phyloP scores from a whole-genome alignment of 495 filamentous ascomycete species.

The Aspergillus baeticus region DNA sequence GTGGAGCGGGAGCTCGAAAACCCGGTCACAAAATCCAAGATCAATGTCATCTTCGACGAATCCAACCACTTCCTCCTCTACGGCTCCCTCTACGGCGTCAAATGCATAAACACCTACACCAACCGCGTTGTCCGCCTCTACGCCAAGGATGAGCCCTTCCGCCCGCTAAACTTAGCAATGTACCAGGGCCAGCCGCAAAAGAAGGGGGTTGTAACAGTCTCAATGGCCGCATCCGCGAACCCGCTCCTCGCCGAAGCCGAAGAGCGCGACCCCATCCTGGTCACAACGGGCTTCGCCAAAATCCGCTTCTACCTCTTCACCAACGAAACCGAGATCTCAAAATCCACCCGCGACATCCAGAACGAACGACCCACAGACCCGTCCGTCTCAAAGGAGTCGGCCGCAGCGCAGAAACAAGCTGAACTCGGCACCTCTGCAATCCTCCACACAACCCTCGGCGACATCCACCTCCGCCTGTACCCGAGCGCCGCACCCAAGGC shows the following conservation, averaged over 20 bases:
- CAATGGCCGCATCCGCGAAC: conserved; percentile 94
- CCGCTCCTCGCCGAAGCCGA: conserved; percentile 92
- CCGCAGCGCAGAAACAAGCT: conserved; percentile 53
- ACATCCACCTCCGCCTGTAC: conserved; percentile 93
- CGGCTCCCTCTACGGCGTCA: conserved; percentile 85
- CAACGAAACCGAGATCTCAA: conserved; percentile 80
- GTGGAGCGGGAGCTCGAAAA: conserved; percentile 84
- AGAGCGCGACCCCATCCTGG: conserved; percentile 83
- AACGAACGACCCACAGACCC: conserved; percentile 79
- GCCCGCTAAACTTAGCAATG: conserved; percentile 77
- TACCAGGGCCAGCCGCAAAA: conserved; percentile 95
- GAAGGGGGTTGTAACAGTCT: conserved; percentile 90
- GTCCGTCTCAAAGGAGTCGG: conserved; percentile 32
- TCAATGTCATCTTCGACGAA: conserved; percentile 92
- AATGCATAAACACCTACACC: conserved; percentile 92
- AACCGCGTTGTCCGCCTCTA: conserved; percentile 87
- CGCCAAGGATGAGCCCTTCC: conserved; percentile 83
- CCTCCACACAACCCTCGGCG: conserved; percentile 90
- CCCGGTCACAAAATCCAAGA: conserved; percentile 61
- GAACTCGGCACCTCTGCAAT: conserved; percentile 78
- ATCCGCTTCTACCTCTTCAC: conserved; percentile 98
- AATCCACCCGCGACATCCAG: conserved; percentile 84
- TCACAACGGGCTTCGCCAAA: conserved; percentile 81
- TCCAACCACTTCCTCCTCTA: conserved; percentile 94
- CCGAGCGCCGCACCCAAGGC: conserved; percentile 90